Percentiles rank a stretch among this genome's conserved stretches.
phyloP scores from a whole-genome alignment of 2,329 filamentous ascomycete genomes.

The Botrytis medusae region DNA sequence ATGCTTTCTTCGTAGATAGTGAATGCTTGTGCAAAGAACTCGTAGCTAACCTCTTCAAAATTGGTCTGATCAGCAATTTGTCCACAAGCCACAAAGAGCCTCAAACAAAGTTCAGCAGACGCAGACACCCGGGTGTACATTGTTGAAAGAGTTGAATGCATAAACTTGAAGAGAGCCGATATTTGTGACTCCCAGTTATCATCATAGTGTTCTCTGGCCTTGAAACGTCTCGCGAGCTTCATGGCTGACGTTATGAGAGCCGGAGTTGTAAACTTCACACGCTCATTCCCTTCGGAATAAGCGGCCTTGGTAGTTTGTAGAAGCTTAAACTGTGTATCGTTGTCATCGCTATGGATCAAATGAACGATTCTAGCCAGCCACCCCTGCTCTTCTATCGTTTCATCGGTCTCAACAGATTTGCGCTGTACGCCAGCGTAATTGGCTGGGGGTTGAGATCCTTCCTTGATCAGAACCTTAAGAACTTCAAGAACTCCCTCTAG shows the following conservation, averaged over 20 bases:
- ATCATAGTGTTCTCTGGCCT: constrained; percentile 83
- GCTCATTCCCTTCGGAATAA: constrained; percentile 88
- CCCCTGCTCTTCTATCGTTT: constrained; percentile 96
- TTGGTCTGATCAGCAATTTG: constrained; percentile 89
- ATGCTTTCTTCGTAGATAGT: constrained; percentile 97
- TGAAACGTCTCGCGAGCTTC: constrained; percentile 85
- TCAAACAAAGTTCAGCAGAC: constrained; percentile 82
- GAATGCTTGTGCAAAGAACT: constrained; percentile 97
- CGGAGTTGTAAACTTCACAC: constrained; percentile 93
- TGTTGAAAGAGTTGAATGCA: constrained; percentile 83
- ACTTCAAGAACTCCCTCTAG: constrained; percentile 87
- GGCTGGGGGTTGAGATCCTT: constrained; percentile 79
- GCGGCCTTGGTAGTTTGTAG: constrained; percentile 85
- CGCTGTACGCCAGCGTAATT: constrained; percentile 80
- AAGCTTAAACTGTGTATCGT: constrained; percentile 92
- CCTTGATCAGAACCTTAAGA: constrained; percentile 87
- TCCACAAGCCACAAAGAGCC: constrained; percentile 87
- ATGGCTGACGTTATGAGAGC: constrained; percentile 87
- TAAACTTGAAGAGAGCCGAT: constrained; percentile 89
- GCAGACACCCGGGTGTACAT: constrained; percentile 83
- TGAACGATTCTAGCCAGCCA: constrained; percentile 94
- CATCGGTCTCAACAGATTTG: constrained; percentile 83
- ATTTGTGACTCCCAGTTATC: constrained; percentile 72
- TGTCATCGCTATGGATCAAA: constrained; percentile 77
- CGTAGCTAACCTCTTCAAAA: constrained; percentile 95